Evolutionary conservation across 345 rosid species (phyloP), one percentile per base, ranked within the genome.

Genomic region (Corchorus capsularis): DNA sequence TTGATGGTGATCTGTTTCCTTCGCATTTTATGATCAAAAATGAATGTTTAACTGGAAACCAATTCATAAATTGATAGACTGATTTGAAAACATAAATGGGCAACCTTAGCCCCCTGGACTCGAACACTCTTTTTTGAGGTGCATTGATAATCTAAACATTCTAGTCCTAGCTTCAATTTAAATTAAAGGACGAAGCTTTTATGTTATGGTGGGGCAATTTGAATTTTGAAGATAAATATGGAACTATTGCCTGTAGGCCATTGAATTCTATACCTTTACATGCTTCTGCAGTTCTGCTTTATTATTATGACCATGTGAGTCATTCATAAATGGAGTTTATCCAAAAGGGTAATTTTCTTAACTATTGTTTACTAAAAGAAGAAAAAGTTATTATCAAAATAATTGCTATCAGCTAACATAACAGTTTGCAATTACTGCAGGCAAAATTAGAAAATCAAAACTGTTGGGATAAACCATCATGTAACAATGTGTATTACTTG

Each of bases 401-500:
- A 2, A 39, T 4, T 39, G 20, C 47, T 41, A 64, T 39, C 15
- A 63, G 19, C 43, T 6, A 8, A 63, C 20, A 63, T 63, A 37
- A 7, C 67, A 63, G 9, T 63, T 63, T 63, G 20, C 43, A 63
- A 27, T 56, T 19, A 56, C 9, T 27, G 3, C 16, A 60, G 17
- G 15, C 17, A 60, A 61, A 16, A 63, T 14, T 1, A 63, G 34
- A 35, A 7, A 43, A 34, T 15, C 10, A 62, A 69, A 69, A 69
- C 41, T 27, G 20, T 16, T 13, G 13, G 50, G 13, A 41, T 16
- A 39, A 27, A 39, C n/a, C 41, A 39, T 16, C 71, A 41, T 27
- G 27, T 65, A 76, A 54, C 43, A 60, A 56, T 52, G 59, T 74
- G 75, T 56, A 55, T 37, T 52, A n/a, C 62, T 39, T 41, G 62